Percentiles rank a stretch among this genome's conserved stretches.
Conservation (phyloP, 2,329 filamentous ascomycete genomes). For the Fonsecaea multimorphosa region DNA sequence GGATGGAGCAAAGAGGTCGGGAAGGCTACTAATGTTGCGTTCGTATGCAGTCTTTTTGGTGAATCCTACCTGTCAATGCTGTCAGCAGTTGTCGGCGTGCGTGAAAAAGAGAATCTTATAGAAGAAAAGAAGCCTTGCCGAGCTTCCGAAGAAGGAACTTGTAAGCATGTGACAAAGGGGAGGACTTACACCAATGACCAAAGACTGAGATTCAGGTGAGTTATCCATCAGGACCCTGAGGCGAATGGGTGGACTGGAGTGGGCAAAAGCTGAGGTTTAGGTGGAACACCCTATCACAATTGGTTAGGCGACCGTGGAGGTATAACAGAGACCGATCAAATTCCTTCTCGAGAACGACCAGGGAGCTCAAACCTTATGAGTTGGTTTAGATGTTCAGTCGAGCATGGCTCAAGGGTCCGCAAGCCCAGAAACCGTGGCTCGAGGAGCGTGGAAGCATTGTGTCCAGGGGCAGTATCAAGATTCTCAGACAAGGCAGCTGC, state of each 20-base stretch:
- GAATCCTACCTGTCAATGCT: neutral
- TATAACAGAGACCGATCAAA: neutral
- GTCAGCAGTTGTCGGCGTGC: neutral
- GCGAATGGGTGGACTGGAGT: neutral
- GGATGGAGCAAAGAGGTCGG: neutral
- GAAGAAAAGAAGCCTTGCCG: neutral
- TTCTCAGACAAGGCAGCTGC: neutral
- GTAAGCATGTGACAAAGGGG: neutral
- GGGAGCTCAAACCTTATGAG: neutral
- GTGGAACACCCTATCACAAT: neutral
- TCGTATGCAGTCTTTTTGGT: neutral
- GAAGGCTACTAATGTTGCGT: neutral
- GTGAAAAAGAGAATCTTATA: neutral
- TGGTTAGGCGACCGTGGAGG: neutral
- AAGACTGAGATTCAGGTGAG: neutral
- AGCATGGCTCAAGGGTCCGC: neutral
- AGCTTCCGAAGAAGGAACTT: neutral
- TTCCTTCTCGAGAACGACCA: neutral
- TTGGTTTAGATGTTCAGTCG: neutral
- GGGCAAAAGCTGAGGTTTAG: neutral
- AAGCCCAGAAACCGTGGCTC: neutral
- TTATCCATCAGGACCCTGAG: neutral
- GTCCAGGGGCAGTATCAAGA: neutral
- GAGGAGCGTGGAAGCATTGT: neutral
- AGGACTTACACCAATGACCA: neutral